Conservation (phyloP, 148 eudicot genomes). For the Euryodendron excelsum region DNA sequence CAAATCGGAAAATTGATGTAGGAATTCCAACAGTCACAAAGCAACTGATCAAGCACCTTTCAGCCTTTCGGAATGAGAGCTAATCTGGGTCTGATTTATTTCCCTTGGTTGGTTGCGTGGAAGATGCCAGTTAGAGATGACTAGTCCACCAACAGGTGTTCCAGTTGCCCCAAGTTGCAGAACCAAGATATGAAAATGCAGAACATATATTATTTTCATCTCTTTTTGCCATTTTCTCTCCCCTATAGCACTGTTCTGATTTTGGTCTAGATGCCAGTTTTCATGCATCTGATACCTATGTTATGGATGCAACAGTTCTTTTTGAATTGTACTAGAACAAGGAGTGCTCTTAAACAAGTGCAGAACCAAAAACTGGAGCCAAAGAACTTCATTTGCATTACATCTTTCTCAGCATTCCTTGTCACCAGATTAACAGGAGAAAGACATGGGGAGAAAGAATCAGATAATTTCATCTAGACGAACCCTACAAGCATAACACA, state of each 20-base stretch:
- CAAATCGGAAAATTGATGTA: slow-evolving; percentile 56
- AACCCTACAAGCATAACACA: too few species aligned
- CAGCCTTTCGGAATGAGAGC: slow-evolving; percentile 59
- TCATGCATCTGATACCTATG: background rate
- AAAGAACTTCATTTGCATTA: background rate
- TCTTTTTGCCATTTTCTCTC: background rate
- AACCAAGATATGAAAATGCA: slow-evolving; percentile 50
- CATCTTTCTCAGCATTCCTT: background rate
- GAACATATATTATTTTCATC: background rate
- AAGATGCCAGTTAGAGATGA: slow-evolving; percentile 68
- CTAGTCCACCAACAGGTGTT: slow-evolving; percentile 74
- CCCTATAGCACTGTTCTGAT: background rate
- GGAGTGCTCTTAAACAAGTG: background rate
- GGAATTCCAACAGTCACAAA: slow-evolving; percentile 50
- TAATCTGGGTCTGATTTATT: slow-evolving; percentile 46
- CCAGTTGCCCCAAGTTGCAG: slow-evolving; percentile 54
- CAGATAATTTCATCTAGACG: too few species aligned
- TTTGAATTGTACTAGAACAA: background rate
- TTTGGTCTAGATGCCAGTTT: background rate
- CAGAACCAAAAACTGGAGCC: background rate
- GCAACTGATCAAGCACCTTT: slow-evolving; percentile 48
- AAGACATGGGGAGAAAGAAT: background rate
- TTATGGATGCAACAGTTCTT: background rate
- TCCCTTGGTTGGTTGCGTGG: slow-evolving; percentile 64
- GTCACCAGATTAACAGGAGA: background rate